Evolutionary conservation across 2,329 filamentous ascomycete genomes (phyloP), one percentile per base, ranked within the genome.

Genomic region (Penicillium crustosum): DNA sequence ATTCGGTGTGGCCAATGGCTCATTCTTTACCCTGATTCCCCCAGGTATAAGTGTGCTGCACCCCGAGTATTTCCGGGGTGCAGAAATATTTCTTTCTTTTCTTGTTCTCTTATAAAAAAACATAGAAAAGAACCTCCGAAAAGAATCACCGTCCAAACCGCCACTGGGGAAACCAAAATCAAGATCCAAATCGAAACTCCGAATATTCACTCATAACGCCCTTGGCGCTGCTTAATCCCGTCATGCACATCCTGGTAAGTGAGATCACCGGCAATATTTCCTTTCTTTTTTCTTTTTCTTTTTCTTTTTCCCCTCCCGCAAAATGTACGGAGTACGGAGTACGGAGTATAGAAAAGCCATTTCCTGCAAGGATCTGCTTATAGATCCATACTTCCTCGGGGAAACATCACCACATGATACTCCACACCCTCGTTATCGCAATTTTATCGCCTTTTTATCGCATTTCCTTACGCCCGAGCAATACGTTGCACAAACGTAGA

Each of bases 181-280:
- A 21, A 25, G 38, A 54, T 39, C 43, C 29, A 35, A 31, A 49
- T 54, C 27, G 17, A 49, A 49, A 8, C 29, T 19, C 41, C 25
- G 35, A 41, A 52, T 51, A 51, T 44, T 44, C 45, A n/a, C 31
- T 25, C 49, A 45, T 52, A 55, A 50, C 54, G 48, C 47, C 36
- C 48, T 54, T 54, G 51, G 54, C 57, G 61, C 60, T 51, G 44
- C 15, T 44, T 54, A 60, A 48, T 49, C 49, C 38, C 60, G 53
- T 38, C 58, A 79, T 80, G 78, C 78, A 80, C 72, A 79, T 80
- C 61, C 72, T 80, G 63, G 78, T 80, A 77, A 67, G 75, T 64
- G 23, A 39, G 42, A 38, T 49, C 51, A 50, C 45, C 36, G n/a
- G 36, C 38, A 33, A 27, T 12, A 21, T 19, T 27, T 49, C 23